Conservation (phyloP, 176 grass and related monocot species). For the Urochloa ruziziensis region DNA sequence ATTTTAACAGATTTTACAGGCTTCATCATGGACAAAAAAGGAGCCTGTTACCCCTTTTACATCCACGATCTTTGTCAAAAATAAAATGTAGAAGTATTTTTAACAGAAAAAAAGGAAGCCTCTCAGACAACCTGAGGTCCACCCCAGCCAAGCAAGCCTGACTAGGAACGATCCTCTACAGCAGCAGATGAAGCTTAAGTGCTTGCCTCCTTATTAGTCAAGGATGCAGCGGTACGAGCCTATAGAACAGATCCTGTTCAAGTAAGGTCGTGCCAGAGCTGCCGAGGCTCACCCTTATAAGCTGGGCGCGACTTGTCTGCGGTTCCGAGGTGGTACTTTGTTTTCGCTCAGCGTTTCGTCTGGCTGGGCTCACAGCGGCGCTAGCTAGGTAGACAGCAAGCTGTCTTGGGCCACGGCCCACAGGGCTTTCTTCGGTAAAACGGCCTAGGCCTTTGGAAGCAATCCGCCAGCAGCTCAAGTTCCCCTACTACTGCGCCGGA, state of each 20-base stretch:
- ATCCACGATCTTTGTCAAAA: background rate
- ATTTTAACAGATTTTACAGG: too few species aligned
- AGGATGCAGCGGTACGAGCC: conserved; percentile 20
- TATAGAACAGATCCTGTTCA: conserved; percentile 34
- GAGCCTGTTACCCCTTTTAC: background rate
- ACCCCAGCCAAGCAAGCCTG: background rate
- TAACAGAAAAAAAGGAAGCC: background rate
- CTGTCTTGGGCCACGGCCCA: background rate
- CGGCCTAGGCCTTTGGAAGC: background rate
- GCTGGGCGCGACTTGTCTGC: rapidly evolving
- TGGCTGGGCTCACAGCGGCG: background rate
- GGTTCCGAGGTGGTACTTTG: conserved; percentile 4
- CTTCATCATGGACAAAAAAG: background rate
- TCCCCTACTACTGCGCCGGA: too few species aligned
- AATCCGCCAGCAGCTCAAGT: background rate
- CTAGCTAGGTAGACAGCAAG: background rate
- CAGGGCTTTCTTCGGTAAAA: background rate
- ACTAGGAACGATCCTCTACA: background rate
- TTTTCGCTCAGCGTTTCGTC: background rate
- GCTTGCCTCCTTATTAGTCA: conserved; percentile 8
- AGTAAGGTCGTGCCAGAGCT: background rate
- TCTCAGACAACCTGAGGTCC: conserved; percentile 16
- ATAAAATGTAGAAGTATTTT: too few species aligned
- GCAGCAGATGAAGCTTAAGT: background rate
- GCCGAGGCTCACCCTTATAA: background rate